phyloP scores from a whole-genome alignment of 768 basidiomycete species.

The Auricularia auricula-judae region DNA sequence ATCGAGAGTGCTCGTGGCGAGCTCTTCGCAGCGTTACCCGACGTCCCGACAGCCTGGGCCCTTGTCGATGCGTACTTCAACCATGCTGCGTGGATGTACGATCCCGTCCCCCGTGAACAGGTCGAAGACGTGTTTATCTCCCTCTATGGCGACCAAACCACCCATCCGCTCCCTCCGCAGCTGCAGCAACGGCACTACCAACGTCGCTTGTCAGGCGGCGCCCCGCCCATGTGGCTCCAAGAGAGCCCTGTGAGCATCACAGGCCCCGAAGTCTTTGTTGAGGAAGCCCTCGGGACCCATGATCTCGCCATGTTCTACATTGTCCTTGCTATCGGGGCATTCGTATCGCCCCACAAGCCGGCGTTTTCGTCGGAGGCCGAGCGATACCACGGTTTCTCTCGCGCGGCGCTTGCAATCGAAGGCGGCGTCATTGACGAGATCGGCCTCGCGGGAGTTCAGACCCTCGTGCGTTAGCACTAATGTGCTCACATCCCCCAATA shows the following conservation, averaged over 20 bases:
- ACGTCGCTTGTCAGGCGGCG: background rate
- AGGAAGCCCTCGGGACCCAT: conserved; percentile 21
- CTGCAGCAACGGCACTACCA: background rate
- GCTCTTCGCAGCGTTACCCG: conserved; percentile 1
- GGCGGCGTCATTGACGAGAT: background rate
- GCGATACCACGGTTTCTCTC: conserved; percentile 57
- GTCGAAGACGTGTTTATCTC: conserved; percentile 51
- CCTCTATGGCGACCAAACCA: conserved; percentile 33
- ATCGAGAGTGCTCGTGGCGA: background rate
- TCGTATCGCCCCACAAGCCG: conserved; percentile 44
- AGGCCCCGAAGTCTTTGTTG: background rate
- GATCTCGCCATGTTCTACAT: conserved; percentile 55
- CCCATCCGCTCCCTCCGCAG: background rate
- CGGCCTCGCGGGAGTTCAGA: background rate
- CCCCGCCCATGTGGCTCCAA: background rate
- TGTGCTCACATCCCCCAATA: conserved; percentile 20
- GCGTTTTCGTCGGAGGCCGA: conserved; percentile 59
- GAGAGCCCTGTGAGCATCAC: background rate
- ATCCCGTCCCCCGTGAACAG: conserved; percentile 48
- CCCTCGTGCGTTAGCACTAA: conserved; percentile 25
- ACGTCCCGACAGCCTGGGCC: conserved; percentile 17
- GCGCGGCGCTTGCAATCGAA: conserved; percentile 23
- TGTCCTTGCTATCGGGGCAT: conserved; percentile 52
- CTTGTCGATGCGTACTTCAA: conserved; percentile 50
- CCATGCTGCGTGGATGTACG: conserved; percentile 64